phyloP scores from a whole-genome alignment of 768 basidiomycete species.

The Neoboletus magnificus region DNA sequence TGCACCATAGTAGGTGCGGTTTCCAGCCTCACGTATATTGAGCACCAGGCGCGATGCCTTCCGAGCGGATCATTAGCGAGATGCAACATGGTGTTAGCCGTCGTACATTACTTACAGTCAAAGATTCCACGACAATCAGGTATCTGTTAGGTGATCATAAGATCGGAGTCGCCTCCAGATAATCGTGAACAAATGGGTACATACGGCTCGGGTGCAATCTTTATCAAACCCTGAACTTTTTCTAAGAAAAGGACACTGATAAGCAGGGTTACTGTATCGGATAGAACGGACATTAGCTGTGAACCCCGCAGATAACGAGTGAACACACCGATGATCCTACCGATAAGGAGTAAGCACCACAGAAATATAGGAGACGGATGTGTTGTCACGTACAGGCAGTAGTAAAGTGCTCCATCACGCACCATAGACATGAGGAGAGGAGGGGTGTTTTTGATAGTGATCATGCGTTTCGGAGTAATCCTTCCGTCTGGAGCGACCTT shows the following conservation, averaged over 20 bases:
- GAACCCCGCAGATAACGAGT: neutral
- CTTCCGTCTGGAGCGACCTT: no score
- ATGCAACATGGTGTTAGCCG: no score
- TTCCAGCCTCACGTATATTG: neutral
- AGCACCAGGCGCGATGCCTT: no score
- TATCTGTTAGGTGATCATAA: neutral
- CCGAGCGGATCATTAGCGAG: no score
- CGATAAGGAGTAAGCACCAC: neutral
- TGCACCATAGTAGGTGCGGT: neutral
- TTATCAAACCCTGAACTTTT: neutral
- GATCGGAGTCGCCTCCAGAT: neutral
- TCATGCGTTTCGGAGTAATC: neutral
- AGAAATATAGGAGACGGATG: neutral
- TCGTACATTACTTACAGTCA: neutral
- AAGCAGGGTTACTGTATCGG: neutral
- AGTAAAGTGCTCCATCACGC: slow-evolving; percentile 2
- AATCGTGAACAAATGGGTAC: neutral
- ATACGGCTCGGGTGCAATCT: neutral
- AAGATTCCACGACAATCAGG: neutral
- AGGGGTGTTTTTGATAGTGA: no score
- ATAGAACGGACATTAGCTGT: neutral
- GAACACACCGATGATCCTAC: slow-evolving; percentile 1
- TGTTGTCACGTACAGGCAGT: neutral
- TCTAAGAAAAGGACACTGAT: neutral
- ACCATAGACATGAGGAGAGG: slow-evolving; percentile 3